Evolutionary conservation across 495 filamentous ascomycete species (phyloP).

Genomic region (Neurospora africana): DNA sequence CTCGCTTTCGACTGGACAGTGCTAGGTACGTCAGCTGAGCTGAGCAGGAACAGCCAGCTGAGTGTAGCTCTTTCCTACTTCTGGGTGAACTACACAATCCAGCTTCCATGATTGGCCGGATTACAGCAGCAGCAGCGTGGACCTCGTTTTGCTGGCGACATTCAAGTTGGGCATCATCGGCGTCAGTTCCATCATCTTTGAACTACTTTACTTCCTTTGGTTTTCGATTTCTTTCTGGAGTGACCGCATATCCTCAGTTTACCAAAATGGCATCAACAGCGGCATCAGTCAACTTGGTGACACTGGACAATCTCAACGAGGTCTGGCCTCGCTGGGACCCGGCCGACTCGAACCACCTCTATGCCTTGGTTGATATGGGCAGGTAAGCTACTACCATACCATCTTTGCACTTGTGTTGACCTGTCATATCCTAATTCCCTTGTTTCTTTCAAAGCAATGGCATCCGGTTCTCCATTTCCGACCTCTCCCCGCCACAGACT

Average conservation of each 20-base stretch:
- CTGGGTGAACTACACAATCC: background rate
- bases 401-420: background rate
- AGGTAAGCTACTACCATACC: constrained; percentile 37
- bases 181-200: background rate
- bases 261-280: constrained; percentile 16
- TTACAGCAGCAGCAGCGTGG: background rate
- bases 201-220: background rate
- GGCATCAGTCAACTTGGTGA: constrained; percentile 31
- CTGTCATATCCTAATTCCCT: background rate
- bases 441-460: constrained; percentile 58
- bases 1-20: background rate
- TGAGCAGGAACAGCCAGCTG: background rate
- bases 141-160: background rate
- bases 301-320: constrained; percentile 40
- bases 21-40: background rate
- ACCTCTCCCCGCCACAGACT: constrained; percentile 56
- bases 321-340: constrained; percentile 37
- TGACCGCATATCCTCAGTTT: background rate
- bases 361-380: constrained; percentile 63
- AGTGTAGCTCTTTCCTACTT: background rate
- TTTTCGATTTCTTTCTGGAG: background rate
- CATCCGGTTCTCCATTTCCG: constrained; percentile 84
- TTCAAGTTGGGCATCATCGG: background rate
- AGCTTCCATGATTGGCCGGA: background rate
- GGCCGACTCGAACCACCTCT: constrained; percentile 32